Evolutionary conservation across 2,329 filamentous ascomycete species (phyloP).

Genomic region (Myriangium duriaei): DNA sequence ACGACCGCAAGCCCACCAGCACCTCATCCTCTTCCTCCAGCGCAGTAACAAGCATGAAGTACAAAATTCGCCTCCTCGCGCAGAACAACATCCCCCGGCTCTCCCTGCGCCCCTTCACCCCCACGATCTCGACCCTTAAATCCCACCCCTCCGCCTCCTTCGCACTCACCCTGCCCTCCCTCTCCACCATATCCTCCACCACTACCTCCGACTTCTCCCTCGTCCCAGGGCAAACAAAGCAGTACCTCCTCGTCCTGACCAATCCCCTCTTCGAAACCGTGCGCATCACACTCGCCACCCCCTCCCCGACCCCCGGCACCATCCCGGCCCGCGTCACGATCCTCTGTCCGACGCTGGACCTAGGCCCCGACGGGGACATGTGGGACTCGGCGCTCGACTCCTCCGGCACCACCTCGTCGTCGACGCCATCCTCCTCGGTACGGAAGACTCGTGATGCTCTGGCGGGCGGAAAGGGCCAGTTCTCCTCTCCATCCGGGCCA

Average conservation of each 20-base stretch:
- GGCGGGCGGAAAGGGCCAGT: neutral
- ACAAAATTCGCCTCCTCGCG: conserved; percentile 84
- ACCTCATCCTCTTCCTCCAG: conserved; percentile 29
- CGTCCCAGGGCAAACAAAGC: conserved; percentile 42
- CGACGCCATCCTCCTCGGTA: neutral
- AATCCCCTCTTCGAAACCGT: conserved; percentile 92
- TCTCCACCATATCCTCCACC: conserved; percentile 18
- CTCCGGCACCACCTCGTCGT: conserved; percentile 14
- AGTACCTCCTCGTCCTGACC: conserved; percentile 80
- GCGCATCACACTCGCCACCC: conserved; percentile 76
- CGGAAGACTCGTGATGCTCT: neutral
- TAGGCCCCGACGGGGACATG: conserved; percentile 87
- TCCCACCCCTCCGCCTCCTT: conserved; percentile 38
- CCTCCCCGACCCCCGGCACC: conserved; percentile 62
- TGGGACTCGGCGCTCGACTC: conserved; percentile 74
- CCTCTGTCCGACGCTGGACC: conserved; percentile 84
- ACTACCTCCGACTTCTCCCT: conserved; percentile 13
- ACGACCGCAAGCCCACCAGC: conserved; percentile 67
- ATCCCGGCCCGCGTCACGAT: conserved; percentile 76
- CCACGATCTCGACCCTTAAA: conserved; percentile 35
- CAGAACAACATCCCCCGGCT: conserved; percentile 74
- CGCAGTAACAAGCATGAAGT: conserved; percentile 38
- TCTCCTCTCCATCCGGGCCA: neutral
- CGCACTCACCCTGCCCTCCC: conserved; percentile 22
- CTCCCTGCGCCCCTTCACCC: conserved; percentile 51